Conservation (phyloP, 2,329 filamentous ascomycete species). For the Cadophora malorum region DNA sequence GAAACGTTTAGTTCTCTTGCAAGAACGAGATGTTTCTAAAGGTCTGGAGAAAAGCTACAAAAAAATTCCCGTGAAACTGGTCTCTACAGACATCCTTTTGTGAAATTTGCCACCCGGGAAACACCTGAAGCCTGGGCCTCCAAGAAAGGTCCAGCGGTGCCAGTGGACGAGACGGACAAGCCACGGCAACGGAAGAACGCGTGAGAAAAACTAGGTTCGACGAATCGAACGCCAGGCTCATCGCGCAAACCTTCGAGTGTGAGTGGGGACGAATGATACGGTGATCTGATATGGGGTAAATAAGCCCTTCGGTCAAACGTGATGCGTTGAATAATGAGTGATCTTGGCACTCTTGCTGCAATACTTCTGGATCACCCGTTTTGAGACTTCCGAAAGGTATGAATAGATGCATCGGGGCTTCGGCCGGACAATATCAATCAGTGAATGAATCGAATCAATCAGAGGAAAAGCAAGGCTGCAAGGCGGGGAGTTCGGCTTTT, state of each 20-base stretch:
- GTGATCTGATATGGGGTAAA: constrained; percentile 17
- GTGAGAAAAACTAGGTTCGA: constrained; percentile 9
- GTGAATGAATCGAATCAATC: constrained; percentile 25
- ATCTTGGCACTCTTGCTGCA: constrained; percentile 14
- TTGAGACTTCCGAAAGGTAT: background rate
- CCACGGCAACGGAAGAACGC: constrained; percentile 7
- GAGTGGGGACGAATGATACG: constrained; percentile 15
- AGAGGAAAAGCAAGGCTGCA: constrained; percentile 20
- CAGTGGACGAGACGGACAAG: background rate
- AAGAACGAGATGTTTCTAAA: constrained; percentile 24
- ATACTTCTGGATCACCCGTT: constrained; percentile 8
- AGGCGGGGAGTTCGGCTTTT: constrained; percentile 24
- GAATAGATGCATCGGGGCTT: constrained; percentile 13
- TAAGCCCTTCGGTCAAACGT: constrained; percentile 11
- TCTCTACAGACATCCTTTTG: background rate
- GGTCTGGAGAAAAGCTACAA: constrained; percentile 11
- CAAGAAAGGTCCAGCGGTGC: background rate
- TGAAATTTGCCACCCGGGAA: constrained; percentile 6
- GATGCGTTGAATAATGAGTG: constrained; percentile 18
- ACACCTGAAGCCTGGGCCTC: background rate
- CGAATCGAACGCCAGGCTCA: background rate
- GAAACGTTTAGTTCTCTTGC: constrained; percentile 25
- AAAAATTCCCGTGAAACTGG: constrained; percentile 19
- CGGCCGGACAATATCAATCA: constrained; percentile 25
- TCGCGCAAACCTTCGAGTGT: constrained; percentile 9